Base-by-base conservation (phyloP, 2,329 filamentous ascomycete species). In the Chrysosporium queenslandicum region DNA sequence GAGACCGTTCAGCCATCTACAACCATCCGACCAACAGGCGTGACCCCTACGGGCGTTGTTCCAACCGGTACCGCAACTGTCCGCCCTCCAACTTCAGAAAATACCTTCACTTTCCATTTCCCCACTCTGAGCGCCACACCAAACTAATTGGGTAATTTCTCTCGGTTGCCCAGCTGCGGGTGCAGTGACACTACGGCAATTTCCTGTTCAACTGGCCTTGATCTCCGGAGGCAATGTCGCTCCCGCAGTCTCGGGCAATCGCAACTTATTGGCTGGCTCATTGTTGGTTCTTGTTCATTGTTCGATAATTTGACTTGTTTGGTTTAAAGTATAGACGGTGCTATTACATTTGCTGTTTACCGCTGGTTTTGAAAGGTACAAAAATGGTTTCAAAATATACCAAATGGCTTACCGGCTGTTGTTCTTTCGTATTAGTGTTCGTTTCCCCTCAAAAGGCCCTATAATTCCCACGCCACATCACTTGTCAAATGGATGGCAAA, bases 61-160 rank as follows among this genome's bases (percentile, higher is more conserved):
- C 47, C 47, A 9, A 30, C 43, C 18, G 37, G 47, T 4, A 42
- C 47, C 2, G 37, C 25, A 42, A 42, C 16, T 9, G 20, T 12
- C 39, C 9, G n/a, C 34, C 39, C 9, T 2, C 18, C 30, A 25
- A 16, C 39, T 3, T 12, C 20, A 11, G 39, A 45, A n/a, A 27
- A 11, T 1, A 16, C 39, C 18, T 18, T 34, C 27, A 51, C 49
- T 18, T 51, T 45, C 29, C 49, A 51, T 21, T 51, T 51, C n/a
- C 49, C 49, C 30, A 20, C 40, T 29, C 16, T 51, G 29, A 43
- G 29, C 8, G 11, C 21, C n/a, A 12, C 40, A 2, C 20, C 12
- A 14, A 34, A 50, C 11, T 51, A 45, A 30, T 37, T 3, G 27
- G 30, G 39, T 4, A n/a, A 21, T 21, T 11, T 21, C 1, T 20